Evolutionary conservation across 106 monocot genomes (phyloP).

Genomic region (Dendrobium chrysotoxum): DNA sequence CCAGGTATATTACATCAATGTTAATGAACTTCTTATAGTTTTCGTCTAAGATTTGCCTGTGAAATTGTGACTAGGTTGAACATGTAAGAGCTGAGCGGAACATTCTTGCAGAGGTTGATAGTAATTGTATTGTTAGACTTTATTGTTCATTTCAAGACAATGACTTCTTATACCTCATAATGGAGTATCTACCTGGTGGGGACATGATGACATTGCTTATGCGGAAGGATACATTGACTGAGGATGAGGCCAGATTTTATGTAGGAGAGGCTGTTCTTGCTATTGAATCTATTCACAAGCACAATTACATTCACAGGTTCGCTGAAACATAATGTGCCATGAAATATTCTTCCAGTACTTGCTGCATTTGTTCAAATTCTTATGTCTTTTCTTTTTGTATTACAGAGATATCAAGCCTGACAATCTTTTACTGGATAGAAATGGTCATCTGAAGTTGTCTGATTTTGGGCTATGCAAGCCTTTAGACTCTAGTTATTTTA

Average conservation of each 20-base stretch:
- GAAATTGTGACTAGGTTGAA: constrained; percentile 26
- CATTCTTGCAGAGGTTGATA: constrained; percentile 35
- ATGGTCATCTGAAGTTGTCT: constrained; percentile 87
- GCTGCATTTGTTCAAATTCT: neutral
- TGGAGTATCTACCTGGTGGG: constrained; percentile 95
- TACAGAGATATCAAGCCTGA: constrained; percentile 98
- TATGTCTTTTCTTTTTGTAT: constrained; percentile 2
- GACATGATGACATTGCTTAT: constrained; percentile 97
- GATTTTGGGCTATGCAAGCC: constrained; percentile 98
- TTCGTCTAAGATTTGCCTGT: neutral
- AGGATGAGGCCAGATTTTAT: constrained; percentile 95
- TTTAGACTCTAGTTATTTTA: constrained; percentile 67
- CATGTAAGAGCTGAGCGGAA: constrained; percentile 51
- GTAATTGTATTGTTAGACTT: constrained; percentile 34
- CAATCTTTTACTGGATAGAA: constrained; percentile 83
- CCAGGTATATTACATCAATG: constrained; percentile 26
- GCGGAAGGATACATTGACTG: constrained; percentile 86
- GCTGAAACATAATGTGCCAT: neutral
- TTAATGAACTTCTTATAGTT: neutral
- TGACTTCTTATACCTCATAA: constrained; percentile 82
- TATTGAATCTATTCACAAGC: constrained; percentile 96
- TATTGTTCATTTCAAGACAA: constrained; percentile 60
- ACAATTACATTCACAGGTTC: constrained; percentile 97
- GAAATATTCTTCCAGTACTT: neutral
- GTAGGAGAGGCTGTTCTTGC: constrained; percentile 78